Percentiles rank a stretch among this genome's conserved stretches.
These are phyloP conservation scores for Colletotrichum sp. DNA, from an alignment of 2,329 filamentous ascomycete species.

Conservation along the genomic window DNA sequence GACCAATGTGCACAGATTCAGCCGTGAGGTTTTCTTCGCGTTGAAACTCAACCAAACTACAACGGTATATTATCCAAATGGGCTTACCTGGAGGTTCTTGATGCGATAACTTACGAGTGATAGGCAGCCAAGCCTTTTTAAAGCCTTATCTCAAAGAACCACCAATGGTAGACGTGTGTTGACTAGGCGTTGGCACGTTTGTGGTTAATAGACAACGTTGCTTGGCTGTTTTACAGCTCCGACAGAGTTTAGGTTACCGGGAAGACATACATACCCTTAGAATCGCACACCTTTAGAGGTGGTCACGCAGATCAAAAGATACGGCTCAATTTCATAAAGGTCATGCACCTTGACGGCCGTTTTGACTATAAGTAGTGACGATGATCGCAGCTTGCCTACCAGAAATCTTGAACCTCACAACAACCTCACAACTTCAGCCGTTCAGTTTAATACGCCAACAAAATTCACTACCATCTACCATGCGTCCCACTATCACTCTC, in stretches of 20 bases:
- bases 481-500: background rate
- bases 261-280: background rate
- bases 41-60: background rate
- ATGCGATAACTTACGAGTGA: background rate
- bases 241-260: background rate
- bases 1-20: background rate
- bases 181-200: background rate
- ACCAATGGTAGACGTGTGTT: background rate
- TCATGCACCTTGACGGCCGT: background rate
- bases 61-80: background rate
- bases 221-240: background rate
- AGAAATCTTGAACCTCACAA: background rate
- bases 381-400: background rate
- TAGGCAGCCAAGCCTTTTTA: background rate
- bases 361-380: background rate
- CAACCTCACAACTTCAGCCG: background rate
- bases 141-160: too few species aligned
- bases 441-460: background rate
- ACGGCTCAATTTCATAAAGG: background rate
- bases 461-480: background rate
- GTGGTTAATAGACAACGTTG: background rate
- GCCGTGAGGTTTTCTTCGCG: background rate
- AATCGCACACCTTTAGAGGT: background rate
- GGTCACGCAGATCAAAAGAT: background rate
- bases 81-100: background rate